A percentile compares a stretch with the other conserved stretches of the same genome.
Evolutionary conservation across 257 asterid species (phyloP).

Genomic region (Avicennia marina): DNA sequence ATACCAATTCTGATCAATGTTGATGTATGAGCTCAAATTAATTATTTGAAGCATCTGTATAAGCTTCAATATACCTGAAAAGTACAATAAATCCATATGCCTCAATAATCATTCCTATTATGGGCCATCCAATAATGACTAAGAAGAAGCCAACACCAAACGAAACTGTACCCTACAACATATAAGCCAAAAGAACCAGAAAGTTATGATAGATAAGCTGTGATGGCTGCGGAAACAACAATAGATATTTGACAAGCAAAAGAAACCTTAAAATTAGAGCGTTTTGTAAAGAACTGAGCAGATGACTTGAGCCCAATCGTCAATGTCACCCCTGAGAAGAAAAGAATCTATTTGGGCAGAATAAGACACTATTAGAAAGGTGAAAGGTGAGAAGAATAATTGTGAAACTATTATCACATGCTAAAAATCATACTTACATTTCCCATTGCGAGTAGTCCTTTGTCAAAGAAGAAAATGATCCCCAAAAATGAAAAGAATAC

Average conservation of each 20-base stretch:
- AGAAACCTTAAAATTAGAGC: conserved; percentile 64
- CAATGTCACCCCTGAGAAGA: conserved; percentile 74
- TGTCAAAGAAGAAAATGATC: conserved; percentile 72
- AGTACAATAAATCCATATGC: conserved; percentile 81
- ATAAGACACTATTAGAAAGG: conserved; percentile 12
- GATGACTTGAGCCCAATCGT: conserved; percentile 82
- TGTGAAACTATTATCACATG: conserved; percentile 6
- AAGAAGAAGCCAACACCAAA: conserved; percentile 82
- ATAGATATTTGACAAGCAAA: not conserved
- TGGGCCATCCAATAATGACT: conserved; percentile 86
- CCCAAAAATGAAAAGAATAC: conserved; percentile 84
- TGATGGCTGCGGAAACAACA: not conserved
- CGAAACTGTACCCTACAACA: conserved; percentile 64
- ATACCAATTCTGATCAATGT: not conserved
- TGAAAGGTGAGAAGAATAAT: conserved; percentile 2
- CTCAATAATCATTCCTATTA: conserved; percentile 82
- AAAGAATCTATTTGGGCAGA: conserved; percentile 64
- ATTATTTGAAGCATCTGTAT: too few species aligned
- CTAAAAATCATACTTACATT: conserved; percentile 51
- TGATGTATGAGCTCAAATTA: not conserved
- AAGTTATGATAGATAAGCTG: not conserved
- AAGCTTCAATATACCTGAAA: conserved; percentile 62
- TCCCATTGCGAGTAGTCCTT: conserved; percentile 88
- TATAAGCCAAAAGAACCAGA: conserved; percentile 15
- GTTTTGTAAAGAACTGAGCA: conserved; percentile 77